These are phyloP conservation scores for Eudorina sp. DNA, from an alignment of 139 green algal genomes.

Conservation along the genomic window DNA sequence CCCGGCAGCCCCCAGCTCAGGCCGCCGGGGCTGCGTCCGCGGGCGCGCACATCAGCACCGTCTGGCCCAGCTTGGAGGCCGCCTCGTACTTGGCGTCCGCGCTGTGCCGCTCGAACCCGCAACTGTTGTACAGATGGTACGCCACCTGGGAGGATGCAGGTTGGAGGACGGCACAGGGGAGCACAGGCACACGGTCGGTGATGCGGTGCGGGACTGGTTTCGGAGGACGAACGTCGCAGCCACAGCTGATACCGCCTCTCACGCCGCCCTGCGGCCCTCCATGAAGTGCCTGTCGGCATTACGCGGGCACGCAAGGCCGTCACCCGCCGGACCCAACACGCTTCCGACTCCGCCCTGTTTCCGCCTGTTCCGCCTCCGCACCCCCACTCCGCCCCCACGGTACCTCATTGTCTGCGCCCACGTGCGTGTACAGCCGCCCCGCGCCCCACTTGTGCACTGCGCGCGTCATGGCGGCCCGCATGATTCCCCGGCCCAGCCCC, in stretches of 20 bases:
- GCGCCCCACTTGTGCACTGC: slow-evolving; percentile 56
- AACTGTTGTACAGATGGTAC: slow-evolving; percentile 60
- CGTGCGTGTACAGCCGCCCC: slow-evolving; percentile 68
- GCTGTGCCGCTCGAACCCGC: slow-evolving; percentile 61
- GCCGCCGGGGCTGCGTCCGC: background rate
- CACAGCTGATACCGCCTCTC: too few species aligned
- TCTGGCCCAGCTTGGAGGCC: slow-evolving; percentile 20
- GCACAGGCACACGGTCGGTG: too few species aligned
- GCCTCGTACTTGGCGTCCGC: slow-evolving; percentile 22
- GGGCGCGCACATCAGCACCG: slow-evolving; percentile 24
- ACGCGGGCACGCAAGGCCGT: too few species aligned
- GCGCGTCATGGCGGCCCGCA: slow-evolving; percentile 63
- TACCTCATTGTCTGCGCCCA: slow-evolving; percentile 73
- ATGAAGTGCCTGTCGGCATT: too few species aligned
- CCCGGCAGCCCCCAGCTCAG: background rate
- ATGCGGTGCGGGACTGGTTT: too few species aligned
- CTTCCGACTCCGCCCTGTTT: too few species aligned
- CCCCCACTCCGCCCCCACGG: background rate
- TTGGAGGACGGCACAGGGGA: too few species aligned
- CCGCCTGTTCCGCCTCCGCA: too few species aligned
- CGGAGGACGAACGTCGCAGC: too few species aligned
- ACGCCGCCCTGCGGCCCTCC: too few species aligned
- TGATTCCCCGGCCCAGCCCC: slow-evolving; percentile 64
- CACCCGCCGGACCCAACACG: too few species aligned
- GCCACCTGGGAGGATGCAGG: slow-evolving; percentile 64